phyloP scores from a whole-genome alignment of 1,284 basidiomycete genomes.

The Cryptococcus sp. region DNA sequence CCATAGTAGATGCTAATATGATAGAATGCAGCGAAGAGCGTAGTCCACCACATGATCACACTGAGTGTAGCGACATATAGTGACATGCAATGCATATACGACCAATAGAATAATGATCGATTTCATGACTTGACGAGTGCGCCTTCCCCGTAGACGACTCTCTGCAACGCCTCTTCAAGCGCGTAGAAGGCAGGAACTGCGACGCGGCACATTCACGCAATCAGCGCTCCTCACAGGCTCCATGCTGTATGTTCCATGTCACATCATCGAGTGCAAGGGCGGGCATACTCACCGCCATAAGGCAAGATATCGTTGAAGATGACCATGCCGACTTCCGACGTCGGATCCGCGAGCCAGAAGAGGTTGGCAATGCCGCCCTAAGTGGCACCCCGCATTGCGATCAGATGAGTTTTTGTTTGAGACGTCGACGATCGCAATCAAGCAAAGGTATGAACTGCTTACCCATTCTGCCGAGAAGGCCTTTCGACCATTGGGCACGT shows the following conservation, averaged over 20 bases:
- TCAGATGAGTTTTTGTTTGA: no score
- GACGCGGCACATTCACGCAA: neutral
- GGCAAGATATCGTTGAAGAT: slow-evolving; percentile 25
- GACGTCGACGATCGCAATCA: no score
- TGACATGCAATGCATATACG: no score
- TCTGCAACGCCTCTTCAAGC: slow-evolving; percentile 16
- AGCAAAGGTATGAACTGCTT: neutral
- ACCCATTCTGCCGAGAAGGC: slow-evolving; percentile 29
- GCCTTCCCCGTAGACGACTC: slow-evolving; percentile 17
- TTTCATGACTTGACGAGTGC: slow-evolving; percentile 7
- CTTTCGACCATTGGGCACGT: slow-evolving; percentile 19
- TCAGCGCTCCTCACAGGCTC: no score
- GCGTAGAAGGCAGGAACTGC: slow-evolving; percentile 21
- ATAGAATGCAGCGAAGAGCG: no score
- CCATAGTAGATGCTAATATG: no score
- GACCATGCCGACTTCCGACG: slow-evolving; percentile 17
- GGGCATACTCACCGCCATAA: slow-evolving; percentile 16
- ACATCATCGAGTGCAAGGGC: neutral
- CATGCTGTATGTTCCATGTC: neutral
- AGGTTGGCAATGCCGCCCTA: slow-evolving; percentile 28
- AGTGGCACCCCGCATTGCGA: no score
- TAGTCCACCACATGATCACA: no score
- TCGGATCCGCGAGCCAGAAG: slow-evolving; percentile 28
- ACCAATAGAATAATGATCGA: no score
- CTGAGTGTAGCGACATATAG: no score